These are phyloP conservation scores for Geranomyces variabilis DNA, from an alignment of 192 early-diverging fungal genomes.

Conservation along the genomic window DNA sequence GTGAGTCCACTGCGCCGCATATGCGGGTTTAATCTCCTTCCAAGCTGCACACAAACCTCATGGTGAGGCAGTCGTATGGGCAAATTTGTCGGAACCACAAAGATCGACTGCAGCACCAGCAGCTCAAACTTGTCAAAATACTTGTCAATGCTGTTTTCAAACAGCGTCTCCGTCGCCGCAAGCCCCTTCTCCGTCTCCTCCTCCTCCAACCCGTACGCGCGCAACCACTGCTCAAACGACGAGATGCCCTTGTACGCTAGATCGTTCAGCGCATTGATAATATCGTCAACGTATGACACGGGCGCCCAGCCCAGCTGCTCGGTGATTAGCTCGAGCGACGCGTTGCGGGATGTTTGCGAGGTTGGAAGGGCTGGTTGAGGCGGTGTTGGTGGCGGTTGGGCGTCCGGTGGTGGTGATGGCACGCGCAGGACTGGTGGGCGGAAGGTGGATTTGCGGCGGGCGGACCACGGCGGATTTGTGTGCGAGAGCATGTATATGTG, in stretches of 20 bases:
- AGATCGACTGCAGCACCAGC: conserved; percentile 74
- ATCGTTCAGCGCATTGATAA: conserved; percentile 77
- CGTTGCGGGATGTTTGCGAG: conserved; percentile 13
- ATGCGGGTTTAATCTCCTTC: no score
- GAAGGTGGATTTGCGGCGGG: conserved; percentile 23
- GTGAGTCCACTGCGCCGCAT: neutral
- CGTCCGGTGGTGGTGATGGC: neutral
- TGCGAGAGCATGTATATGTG: conserved; percentile 14
- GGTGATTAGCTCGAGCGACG: conserved; percentile 55
- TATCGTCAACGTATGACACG: conserved; percentile 79
- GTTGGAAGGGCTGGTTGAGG: conserved; percentile 25
- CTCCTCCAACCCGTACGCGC: conserved; percentile 53
- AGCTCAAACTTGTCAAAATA: conserved; percentile 85
- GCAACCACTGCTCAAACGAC: conserved; percentile 70
- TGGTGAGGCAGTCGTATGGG: conserved; percentile 58
- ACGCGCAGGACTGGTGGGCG: conserved; percentile 29
- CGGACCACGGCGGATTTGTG: conserved; percentile 21
- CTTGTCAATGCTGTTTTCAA: conserved; percentile 79
- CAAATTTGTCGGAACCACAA: conserved; percentile 65
- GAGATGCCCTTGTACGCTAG: conserved; percentile 72
- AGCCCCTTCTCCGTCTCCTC: conserved; percentile 57
- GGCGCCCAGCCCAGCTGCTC: conserved; percentile 84
- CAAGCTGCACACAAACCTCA: conserved; percentile 34
- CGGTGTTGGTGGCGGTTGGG: conserved; percentile 2
- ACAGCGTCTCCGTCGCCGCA: conserved; percentile 73